Evolutionary conservation across 495 filamentous ascomycete genomes (phyloP), one percentile per base, ranked within the genome.

Genomic region (Podospora sp.): DNA sequence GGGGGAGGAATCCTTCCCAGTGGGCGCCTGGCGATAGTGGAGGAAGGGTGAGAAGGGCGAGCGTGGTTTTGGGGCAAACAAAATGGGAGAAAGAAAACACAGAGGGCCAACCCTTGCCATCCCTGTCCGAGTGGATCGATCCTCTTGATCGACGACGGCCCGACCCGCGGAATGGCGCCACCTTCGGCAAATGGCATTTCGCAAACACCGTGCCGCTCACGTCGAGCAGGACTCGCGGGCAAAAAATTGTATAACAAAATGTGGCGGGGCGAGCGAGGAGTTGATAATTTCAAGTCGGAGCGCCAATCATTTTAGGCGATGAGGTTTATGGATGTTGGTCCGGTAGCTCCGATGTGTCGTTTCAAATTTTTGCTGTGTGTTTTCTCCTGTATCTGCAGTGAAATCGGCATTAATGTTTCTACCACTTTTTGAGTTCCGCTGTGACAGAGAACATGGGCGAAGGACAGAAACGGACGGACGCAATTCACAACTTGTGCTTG

Each of bases 71-170:
- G 40, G 40, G 35, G 24, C 26, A 40, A n/a, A 49, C 24, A 22
- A 36, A 52, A 33, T 52, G 24, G 18, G 21, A 63, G 36, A 49
- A 58, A 26, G 36, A 24, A 56, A 62, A 29, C 26, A 24, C n/a
- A 20, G n/a, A 50, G 50, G 9, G 46, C 18, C 26, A 11, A 65
- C 35, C 16, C 57, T 25, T 27, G 26, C 25, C 24, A 66, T 52
- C 60, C 59, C 61, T 67, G 65, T 49, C 29, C 18, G 56, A 58
- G 59, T 68, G 65, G 65, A 63, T 67, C 62, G 66, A 65, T 63
- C 68, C 64, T 55, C 63, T 62, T 35, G 66, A 71, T 75, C 68
- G 66, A 66, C 63, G 46, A 60, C 72, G 72, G 70, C 63, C 64
- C 72, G 72, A 56, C 8, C 72, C 72, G 69, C 29, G 29, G 22